A percentile compares a stretch with the other conserved stretches of the same genome.
phyloP scores from a whole-genome alignment of 495 filamentous ascomycete species.

The Margaritispora aquatica region DNA sequence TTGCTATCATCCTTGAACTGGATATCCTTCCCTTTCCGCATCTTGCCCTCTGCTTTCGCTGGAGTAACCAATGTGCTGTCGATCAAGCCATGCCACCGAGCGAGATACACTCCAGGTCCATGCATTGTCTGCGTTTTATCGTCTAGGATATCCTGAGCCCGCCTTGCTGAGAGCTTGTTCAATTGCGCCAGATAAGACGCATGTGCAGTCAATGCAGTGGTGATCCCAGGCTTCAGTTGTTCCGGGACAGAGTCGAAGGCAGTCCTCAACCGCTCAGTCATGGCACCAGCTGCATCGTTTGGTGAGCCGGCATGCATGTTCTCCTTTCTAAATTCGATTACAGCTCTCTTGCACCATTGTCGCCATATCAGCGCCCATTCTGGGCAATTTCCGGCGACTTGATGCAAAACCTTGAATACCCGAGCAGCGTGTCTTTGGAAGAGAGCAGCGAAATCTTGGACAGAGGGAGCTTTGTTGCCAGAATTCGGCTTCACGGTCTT shows the following conservation, averaged over 20 bases:
- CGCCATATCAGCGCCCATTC: constrained; percentile 46
- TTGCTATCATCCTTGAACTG: neutral
- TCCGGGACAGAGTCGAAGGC: constrained; percentile 40
- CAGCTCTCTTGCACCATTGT: constrained; percentile 34
- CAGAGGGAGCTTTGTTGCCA: constrained; percentile 32
- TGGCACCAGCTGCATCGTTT: constrained; percentile 26
- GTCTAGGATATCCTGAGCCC: constrained; percentile 11
- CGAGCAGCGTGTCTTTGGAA: constrained; percentile 46
- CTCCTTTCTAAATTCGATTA: constrained; percentile 31
- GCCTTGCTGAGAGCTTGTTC: constrained; percentile 33
- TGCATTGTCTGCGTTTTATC: constrained; percentile 20
- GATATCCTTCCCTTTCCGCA: constrained; percentile 44
- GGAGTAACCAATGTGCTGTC: constrained; percentile 55
- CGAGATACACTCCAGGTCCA: constrained; percentile 58
- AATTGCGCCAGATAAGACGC: constrained; percentile 45
- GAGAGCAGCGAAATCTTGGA: constrained; percentile 56
- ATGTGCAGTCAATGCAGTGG: constrained; percentile 43
- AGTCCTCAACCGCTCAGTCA: constrained; percentile 36
- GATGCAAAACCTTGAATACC: constrained; percentile 55
- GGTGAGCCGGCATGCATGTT: neutral
- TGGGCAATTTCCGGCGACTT: constrained; percentile 54
- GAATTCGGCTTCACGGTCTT: constrained; percentile 23
- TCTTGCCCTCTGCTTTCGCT: constrained; percentile 35
- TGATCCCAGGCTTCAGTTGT: constrained; percentile 28
- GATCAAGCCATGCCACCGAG: constrained; percentile 56